Evolutionary conservation across 768 basidiomycete species (phyloP), one percentile per base, ranked within the genome.

Genomic region (Tylopilus rubrobrunneus): DNA sequence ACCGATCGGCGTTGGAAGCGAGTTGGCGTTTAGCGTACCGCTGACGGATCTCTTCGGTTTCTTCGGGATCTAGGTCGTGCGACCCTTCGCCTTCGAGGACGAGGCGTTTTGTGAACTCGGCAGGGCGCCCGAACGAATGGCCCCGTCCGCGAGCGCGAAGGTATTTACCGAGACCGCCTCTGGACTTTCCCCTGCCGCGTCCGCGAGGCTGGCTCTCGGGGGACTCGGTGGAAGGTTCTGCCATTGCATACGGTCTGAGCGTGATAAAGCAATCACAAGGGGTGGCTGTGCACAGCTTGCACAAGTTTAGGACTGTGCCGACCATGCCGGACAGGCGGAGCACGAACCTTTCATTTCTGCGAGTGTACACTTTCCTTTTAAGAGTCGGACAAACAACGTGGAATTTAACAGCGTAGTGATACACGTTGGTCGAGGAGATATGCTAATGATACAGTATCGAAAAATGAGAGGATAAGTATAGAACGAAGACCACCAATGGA

Each of bases 131-230:
- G 10, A 61, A 60, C 1, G 84, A 78, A 27, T 78, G 73, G 5
- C 84, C 84, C 41, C 85, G 72, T 4, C 88, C 88, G 4, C 84
- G 72, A 11, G 88, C 85, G 27, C 87, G 82, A 19, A 89, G 75
- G 62, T 85, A 86, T 70, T 89, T 90, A 0, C 87, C 87, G 4
- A 83, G 71, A 2, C 86, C 86, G 1, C 87, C 87, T 49, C 86
- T 77, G 48, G 83, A 81, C 62, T 77, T 79, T 25, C 81, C 77
- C 53, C 81, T 69, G 0, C 82, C 82, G 52, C 79, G 61, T 9
- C 68, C 61, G 29, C 54, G 65, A 43, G 59, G 31, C n/a, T 59
- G 56, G n/a, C 23, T 53, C 27, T 62, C 57, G 0, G 57, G 39
- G 4, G 57, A 34, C 14, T 33, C 28, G 25, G 63, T 29, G 28